Conservation (phyloP, 2,329 filamentous ascomycete genomes). For the Gliomastix tumulicola region DNA sequence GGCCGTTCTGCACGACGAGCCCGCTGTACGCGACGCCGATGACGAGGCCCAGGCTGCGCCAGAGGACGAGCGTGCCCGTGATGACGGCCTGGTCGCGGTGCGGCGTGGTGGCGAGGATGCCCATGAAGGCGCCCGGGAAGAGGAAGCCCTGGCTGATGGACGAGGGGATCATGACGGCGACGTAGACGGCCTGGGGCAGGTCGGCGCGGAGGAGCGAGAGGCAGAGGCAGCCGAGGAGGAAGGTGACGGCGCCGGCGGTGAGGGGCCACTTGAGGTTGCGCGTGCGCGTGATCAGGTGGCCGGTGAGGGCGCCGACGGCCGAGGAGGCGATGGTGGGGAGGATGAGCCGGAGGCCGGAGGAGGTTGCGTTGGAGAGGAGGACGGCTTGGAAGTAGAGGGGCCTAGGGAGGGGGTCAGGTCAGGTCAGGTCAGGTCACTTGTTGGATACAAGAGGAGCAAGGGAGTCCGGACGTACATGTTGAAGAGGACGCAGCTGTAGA, state of each 20-base stretch:
- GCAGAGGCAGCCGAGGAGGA: conserved; percentile 41
- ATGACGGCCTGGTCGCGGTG: conserved; percentile 61
- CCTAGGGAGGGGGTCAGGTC: no score
- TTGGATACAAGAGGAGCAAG: not conserved
- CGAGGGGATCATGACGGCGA: conserved; percentile 48
- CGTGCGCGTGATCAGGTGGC: conserved; percentile 55
- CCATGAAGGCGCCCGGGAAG: conserved; percentile 58
- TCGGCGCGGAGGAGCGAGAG: conserved; percentile 42
- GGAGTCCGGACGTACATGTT: conserved; percentile 37
- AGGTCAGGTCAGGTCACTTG: no score
- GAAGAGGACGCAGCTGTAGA: conserved; percentile 51
- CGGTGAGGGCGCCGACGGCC: conserved; percentile 46
- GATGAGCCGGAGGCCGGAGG: conserved; percentile 66
- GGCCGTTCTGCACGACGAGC: conserved; percentile 65
- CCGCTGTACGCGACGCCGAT: conserved; percentile 67
- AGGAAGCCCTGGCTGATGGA: conserved; percentile 56
- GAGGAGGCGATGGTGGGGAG: conserved; percentile 53
- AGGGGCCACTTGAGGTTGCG: conserved; percentile 54
- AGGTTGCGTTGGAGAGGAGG: conserved; percentile 62
- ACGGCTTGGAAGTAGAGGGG: conserved; percentile 75
- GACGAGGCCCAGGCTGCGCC: conserved; percentile 64
- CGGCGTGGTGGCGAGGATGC: conserved; percentile 50
- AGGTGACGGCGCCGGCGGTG: conserved; percentile 37
- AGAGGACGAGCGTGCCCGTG: conserved; percentile 64
- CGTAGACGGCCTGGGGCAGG: conserved; percentile 44